Conservation (phyloP, 2,329 filamentous ascomycete genomes). For the Ceratocystis variospora region DNA sequence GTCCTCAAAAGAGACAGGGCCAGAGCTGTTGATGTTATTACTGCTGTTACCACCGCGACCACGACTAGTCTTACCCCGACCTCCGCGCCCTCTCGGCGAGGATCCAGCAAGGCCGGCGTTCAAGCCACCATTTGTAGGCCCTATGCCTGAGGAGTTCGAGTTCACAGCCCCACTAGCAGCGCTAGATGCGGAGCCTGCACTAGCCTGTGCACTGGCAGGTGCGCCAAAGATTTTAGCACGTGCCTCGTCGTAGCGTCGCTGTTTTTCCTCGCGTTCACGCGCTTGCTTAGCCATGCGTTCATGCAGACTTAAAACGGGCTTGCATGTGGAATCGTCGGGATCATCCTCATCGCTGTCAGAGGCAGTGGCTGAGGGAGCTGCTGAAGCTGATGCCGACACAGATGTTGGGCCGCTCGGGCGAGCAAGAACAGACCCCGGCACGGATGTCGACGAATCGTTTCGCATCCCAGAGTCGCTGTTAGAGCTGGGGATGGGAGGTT, state of each 20-base stretch:
- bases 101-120: background rate
- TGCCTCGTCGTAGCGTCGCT: conserved; percentile 77
- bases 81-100: conserved; percentile 20
- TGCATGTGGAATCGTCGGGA: conserved; percentile 28
- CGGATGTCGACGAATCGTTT: too few relatives aligned
- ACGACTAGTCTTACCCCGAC: conserved; percentile 33
- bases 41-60: conserved; percentile 27
- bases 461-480: conserved; percentile 59
- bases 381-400: background rate
- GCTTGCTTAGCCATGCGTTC: conserved; percentile 67
- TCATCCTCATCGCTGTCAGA: conserved; percentile 50
- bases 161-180: background rate
- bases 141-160: background rate
- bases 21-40: background rate
- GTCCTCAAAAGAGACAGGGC: background rate
- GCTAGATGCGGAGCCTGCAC: conserved; percentile 20
- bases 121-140: background rate
- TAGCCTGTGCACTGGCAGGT: conserved; percentile 15
- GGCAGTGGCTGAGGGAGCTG: background rate
- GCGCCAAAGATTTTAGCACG: conserved; percentile 76
- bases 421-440: background rate
- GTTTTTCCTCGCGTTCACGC: conserved; percentile 73
- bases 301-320: conserved; percentile 47
- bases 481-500: conserved; percentile 29
- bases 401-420: background rate